Evolutionary conservation across 192 early-diverging fungal genomes (phyloP).

Genomic region (Paraglomus occultum): DNA sequence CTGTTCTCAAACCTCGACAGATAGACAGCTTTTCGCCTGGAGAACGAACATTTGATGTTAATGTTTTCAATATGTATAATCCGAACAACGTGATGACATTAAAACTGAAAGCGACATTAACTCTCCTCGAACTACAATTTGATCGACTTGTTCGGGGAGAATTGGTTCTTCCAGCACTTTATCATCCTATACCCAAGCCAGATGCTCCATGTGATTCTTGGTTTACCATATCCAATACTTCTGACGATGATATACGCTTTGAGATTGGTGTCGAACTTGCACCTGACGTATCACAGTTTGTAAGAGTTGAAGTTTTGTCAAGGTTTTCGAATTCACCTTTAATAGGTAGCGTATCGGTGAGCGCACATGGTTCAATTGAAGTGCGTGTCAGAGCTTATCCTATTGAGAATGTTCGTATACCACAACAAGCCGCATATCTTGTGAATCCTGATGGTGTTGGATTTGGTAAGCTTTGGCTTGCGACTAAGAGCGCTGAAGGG

Average conservation of each 20-base stretch:
- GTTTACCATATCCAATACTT: slow-evolving; percentile 76
- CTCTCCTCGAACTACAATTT: slow-evolving; percentile 70
- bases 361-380: slow-evolving; percentile 65
- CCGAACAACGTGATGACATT: slow-evolving; percentile 55
- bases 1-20: slow-evolving; percentile 59
- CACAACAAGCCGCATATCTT: slow-evolving; percentile 51
- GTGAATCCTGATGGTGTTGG: slow-evolving; percentile 61
- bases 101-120: slow-evolving; percentile 54
- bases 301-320: slow-evolving; percentile 72
- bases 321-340: slow-evolving; percentile 81
- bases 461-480: slow-evolving; percentile 68
- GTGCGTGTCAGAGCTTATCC: slow-evolving; percentile 65
- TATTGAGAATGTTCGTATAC: slow-evolving; percentile 59
- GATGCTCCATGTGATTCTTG: slow-evolving; percentile 74
- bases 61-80: slow-evolving; percentile 65
- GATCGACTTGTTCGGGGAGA: slow-evolving; percentile 67
- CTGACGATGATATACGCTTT: slow-evolving; percentile 76
- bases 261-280: slow-evolving; percentile 67
- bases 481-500: slow-evolving; percentile 46
- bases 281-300: slow-evolving; percentile 57
- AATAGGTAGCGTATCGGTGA: slow-evolving; percentile 62
- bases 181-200: slow-evolving; percentile 57
- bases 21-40: slow-evolving; percentile 54
- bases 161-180: slow-evolving; percentile 69
- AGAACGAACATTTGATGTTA: slow-evolving; percentile 46